Evolutionary conservation across 1,284 basidiomycete species (phyloP).

Genomic region (Boletus sp.): DNA sequence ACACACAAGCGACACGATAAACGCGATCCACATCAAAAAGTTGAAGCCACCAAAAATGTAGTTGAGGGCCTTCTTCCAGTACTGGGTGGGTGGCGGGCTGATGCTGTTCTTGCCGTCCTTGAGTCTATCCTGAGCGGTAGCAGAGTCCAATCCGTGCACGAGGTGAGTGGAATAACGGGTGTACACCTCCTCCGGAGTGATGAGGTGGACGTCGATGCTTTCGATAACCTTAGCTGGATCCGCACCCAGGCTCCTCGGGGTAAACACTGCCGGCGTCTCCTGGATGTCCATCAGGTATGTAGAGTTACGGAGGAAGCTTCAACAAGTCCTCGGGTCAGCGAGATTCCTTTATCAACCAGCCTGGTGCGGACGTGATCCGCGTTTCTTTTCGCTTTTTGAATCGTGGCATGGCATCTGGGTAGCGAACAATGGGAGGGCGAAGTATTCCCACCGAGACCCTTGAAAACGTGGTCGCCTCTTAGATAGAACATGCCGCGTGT

Average conservation of each 20-base stretch:
- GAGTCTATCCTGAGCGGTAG: slow-evolving; percentile 42
- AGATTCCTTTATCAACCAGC: no score
- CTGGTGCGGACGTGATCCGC: no score
- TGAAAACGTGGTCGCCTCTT: no score
- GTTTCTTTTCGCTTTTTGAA: no score
- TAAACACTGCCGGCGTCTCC: no score
- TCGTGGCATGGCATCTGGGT: no score
- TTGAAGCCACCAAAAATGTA: slow-evolving; percentile 59
- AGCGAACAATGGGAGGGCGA: no score
- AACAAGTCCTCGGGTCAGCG: no score
- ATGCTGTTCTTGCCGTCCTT: slow-evolving; percentile 53
- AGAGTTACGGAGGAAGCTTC: no score
- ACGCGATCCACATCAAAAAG: slow-evolving; percentile 55
- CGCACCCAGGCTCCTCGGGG: slow-evolving; percentile 20
- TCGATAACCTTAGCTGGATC: slow-evolving; percentile 46
- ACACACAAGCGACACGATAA: slow-evolving; percentile 47
- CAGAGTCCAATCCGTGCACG: slow-evolving; percentile 45
- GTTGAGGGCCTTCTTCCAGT: slow-evolving; percentile 52
- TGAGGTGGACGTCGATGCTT: slow-evolving; percentile 51
- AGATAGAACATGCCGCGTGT: no score
- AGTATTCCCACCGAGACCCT: no score
- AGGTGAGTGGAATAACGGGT: slow-evolving; percentile 50
- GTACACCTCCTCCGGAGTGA: slow-evolving; percentile 46
- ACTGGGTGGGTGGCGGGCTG: slow-evolving; percentile 48
- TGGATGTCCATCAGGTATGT: no score